A percentile compares a stretch with the other conserved stretches of the same genome.
phyloP scores from a whole-genome alignment of 2,329 filamentous ascomycete genomes.

The Monilinia aucupariae region DNA sequence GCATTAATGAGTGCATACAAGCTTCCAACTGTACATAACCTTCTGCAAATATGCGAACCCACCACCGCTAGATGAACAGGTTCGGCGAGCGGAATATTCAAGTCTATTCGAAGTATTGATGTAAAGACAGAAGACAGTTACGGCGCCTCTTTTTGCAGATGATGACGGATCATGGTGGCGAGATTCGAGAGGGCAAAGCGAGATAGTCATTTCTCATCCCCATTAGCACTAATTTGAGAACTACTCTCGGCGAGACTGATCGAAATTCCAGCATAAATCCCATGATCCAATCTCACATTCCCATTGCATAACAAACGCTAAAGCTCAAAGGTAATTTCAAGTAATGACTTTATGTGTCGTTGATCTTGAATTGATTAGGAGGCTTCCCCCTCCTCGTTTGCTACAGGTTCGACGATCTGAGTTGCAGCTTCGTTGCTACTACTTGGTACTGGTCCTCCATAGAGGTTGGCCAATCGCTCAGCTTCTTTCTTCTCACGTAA shows the following conservation, averaged over 20 bases:
- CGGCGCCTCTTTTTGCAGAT: background rate
- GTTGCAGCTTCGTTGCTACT: slow-evolving; percentile 19
- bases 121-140: background rate
- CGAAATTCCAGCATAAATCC: background rate
- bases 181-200: background rate
- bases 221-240: background rate
- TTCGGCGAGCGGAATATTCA: background rate
- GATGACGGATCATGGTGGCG: background rate
- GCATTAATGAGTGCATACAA: background rate
- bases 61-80: background rate
- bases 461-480: slow-evolving; percentile 48
- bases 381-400: slow-evolving; percentile 23
- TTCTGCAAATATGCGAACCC: background rate
- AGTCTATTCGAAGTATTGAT: background rate
- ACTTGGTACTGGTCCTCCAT: slow-evolving; percentile 22
- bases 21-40: background rate
- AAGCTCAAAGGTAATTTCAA: slow-evolving; percentile 20
- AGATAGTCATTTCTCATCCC: background rate
- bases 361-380: slow-evolving; percentile 21
- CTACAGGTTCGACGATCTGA: slow-evolving; percentile 18
- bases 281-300: slow-evolving; percentile 10
- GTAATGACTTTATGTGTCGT: background rate
- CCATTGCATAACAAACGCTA: slow-evolving; percentile 27
- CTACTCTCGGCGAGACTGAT: background rate
- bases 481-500: slow-evolving; percentile 71